Evolutionary conservation across 2,329 filamentous ascomycete species (phyloP).

Genomic region (Microdochium trichocladiopsis): DNA sequence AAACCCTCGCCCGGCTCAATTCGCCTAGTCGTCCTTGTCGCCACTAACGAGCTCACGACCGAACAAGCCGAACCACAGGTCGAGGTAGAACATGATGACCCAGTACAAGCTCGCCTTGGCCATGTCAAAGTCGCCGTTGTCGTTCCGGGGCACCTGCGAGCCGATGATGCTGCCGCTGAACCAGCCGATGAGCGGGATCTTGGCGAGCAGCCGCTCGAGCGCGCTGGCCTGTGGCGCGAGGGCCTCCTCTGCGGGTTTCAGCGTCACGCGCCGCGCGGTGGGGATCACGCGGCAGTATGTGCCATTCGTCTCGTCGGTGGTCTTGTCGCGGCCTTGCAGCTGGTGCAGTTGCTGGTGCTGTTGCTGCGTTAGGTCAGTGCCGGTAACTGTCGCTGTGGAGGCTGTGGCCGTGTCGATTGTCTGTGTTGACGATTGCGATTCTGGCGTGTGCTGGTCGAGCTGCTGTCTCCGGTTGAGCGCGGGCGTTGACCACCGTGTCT

Average conservation of each 20-base stretch:
- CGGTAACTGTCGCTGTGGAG: slow-evolving; percentile 39
- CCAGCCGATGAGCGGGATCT: slow-evolving; percentile 65
- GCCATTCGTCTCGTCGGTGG: slow-evolving; percentile 25
- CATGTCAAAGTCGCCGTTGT: slow-evolving; percentile 73
- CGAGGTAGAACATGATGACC: slow-evolving; percentile 59
- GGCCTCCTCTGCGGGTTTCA: slow-evolving; percentile 64
- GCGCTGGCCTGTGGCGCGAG: slow-evolving; percentile 62
- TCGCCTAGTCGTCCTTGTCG: slow-evolving; percentile 56
- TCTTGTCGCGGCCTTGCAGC: slow-evolving; percentile 5
- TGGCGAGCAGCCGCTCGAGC: slow-evolving; percentile 54
- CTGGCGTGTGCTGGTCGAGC: slow-evolving; percentile 25
- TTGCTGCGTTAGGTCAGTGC: slow-evolving; percentile 8
- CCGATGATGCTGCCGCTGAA: slow-evolving; percentile 69
- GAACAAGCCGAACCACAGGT: slow-evolving; percentile 51
- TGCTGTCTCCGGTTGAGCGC: slow-evolving; percentile 15
- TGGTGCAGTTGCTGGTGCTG: neutral
- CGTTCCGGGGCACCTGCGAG: slow-evolving; percentile 64
- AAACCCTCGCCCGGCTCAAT: no score
- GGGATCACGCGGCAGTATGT: slow-evolving; percentile 57
- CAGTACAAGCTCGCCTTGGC: slow-evolving; percentile 59
- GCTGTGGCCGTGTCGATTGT: slow-evolving; percentile 53
- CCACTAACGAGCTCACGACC: slow-evolving; percentile 48
- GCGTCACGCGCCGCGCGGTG: slow-evolving; percentile 54
- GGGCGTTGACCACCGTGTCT: neutral
- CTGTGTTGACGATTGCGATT: slow-evolving; percentile 38